phyloP scores from a whole-genome alignment of 1,284 basidiomycete species.

The Marasmius tenuissimus region DNA sequence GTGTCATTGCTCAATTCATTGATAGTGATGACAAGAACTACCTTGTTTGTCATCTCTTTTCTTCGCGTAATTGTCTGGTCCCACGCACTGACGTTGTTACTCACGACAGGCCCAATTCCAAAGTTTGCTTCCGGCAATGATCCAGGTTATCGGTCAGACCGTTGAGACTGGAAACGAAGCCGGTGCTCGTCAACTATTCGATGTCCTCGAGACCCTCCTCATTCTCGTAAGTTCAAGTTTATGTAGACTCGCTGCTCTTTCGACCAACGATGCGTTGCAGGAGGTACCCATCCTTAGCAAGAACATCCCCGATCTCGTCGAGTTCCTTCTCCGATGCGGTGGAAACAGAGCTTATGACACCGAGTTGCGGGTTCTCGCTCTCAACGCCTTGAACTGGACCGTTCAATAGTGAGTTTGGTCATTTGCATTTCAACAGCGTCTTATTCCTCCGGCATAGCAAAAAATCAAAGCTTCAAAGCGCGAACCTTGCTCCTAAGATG shows the following conservation, averaged over 20 bases:
- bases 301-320: slow-evolving; percentile 85
- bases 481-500: slow-evolving; percentile 85
- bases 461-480: slow-evolving; percentile 92
- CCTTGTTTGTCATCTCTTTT: slow-evolving; percentile 57
- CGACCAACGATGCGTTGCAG: slow-evolving; percentile 35
- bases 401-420: slow-evolving; percentile 75
- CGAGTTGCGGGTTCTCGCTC: slow-evolving; percentile 86
- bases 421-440: slow-evolving; percentile 4
- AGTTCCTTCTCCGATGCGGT: slow-evolving; percentile 88
- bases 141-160: slow-evolving; percentile 86
- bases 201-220: slow-evolving; percentile 94
- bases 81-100: neutral
- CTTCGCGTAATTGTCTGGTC: neutral
- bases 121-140: slow-evolving; percentile 85
- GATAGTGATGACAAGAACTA: slow-evolving; percentile 87
- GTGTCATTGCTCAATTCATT: slow-evolving; percentile 93
- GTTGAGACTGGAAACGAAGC: slow-evolving; percentile 84
- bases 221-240: slow-evolving; percentile 66
- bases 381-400: slow-evolving; percentile 96
- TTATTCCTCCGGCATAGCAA: slow-evolving; percentile 58
- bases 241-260: neutral
- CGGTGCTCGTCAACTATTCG: slow-evolving; percentile 88
- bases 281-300: slow-evolving; percentile 92
- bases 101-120: slow-evolving; percentile 80
- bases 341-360: slow-evolving; percentile 79